Evolutionary conservation across 2,329 filamentous ascomycete genomes (phyloP).

Genomic region (Chrysosphaeria jannelii): DNA sequence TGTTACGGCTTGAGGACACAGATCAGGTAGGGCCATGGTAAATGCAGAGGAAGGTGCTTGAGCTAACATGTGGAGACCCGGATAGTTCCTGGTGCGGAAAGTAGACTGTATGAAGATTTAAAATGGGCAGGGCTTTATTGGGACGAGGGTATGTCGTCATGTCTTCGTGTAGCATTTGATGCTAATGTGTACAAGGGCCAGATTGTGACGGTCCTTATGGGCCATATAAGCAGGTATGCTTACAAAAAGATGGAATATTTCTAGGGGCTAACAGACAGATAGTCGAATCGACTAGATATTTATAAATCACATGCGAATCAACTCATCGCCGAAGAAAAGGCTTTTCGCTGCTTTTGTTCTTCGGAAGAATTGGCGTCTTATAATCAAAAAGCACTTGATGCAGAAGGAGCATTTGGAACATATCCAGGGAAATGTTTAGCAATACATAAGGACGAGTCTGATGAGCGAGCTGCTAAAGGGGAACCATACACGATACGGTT

Average conservation of each 20-base stretch:
- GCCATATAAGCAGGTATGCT: constrained; percentile 47
- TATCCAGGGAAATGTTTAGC: constrained; percentile 37
- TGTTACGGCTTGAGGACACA: constrained; percentile 82
- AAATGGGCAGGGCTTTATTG: constrained; percentile 70
- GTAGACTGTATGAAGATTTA: constrained; percentile 48
- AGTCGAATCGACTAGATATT: constrained; percentile 50
- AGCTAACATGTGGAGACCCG: constrained; percentile 27
- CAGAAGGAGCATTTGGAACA: constrained; percentile 14
- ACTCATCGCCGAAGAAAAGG: constrained; percentile 39
- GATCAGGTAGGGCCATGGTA: constrained; percentile 33
- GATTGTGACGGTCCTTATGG: constrained; percentile 53
- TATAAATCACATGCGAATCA: constrained; percentile 42
- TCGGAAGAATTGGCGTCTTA: constrained; percentile 36
- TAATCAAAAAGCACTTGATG: constrained; percentile 28
- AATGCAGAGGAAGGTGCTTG: not conserved
- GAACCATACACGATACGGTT: constrained; percentile 55
- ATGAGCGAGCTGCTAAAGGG: constrained; percentile 33
- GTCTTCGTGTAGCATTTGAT: not conserved
- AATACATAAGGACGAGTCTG: constrained; percentile 34
- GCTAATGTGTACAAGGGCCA: constrained; percentile 25
- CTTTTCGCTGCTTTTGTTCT: constrained; percentile 84
- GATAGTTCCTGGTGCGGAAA: constrained; percentile 51
- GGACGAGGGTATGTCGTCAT: constrained; percentile 42
- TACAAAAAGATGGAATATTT: constrained; percentile 1
- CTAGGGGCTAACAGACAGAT: too few species aligned